These are phyloP conservation scores for Verticillium nubilum DNA, from an alignment of 2,329 filamentous ascomycete species.

Conservation along the genomic window DNA sequence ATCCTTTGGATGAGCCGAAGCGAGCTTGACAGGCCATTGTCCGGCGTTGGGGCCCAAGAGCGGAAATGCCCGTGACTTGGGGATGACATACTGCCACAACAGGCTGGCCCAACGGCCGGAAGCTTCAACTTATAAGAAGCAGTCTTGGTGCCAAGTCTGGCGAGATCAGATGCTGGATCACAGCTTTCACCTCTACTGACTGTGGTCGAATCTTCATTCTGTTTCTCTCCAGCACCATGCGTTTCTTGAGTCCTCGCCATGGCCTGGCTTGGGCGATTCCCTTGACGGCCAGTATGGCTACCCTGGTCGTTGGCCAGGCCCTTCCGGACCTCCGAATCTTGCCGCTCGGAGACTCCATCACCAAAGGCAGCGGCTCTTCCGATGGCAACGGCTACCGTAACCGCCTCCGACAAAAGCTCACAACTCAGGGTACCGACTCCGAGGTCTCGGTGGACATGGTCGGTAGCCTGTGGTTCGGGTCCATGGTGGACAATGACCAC, in stretches of 20 bases:
- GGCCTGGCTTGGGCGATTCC: background rate
- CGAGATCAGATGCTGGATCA: background rate
- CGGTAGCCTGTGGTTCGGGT: slow-evolving; percentile 3
- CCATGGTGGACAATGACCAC: slow-evolving; percentile 13
- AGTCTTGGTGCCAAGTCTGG: background rate
- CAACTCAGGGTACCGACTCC: background rate
- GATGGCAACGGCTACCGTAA: slow-evolving; percentile 7
- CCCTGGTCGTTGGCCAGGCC: background rate
- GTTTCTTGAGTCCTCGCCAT: background rate
- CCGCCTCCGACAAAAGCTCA: slow-evolving; percentile 5
- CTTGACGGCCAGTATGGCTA: background rate
- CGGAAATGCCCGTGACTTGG: background rate
- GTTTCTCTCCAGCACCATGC: background rate
- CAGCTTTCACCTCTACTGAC: background rate
- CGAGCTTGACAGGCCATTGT: background rate
- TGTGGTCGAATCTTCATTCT: background rate
- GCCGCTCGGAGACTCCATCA: slow-evolving; percentile 9
- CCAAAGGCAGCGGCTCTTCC: slow-evolving; percentile 5
- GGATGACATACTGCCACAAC: background rate
- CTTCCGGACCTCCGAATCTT: slow-evolving; percentile 8
- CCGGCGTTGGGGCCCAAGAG: background rate
- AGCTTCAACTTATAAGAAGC: background rate
- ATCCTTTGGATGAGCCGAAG: background rate
- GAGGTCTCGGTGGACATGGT: slow-evolving; percentile 9
- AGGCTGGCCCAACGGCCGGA: background rate